These are phyloP conservation scores for Cladophialophora psammophila DNA, from an alignment of 2,329 filamentous ascomycete species.

Conservation along the genomic window DNA sequence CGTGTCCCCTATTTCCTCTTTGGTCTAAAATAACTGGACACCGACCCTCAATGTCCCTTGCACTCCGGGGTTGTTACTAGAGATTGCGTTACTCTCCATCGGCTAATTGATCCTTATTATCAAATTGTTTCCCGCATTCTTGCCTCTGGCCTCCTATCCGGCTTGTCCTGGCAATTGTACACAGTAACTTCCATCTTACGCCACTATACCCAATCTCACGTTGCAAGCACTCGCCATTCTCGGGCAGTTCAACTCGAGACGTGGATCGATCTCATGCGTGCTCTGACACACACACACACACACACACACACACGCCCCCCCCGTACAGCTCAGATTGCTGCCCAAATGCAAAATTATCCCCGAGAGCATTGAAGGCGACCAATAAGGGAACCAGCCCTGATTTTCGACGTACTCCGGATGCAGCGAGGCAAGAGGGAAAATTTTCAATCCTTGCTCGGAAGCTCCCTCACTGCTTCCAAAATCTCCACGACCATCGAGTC, in stretches of 20 bases:
- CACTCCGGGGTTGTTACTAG: conserved; percentile 5
- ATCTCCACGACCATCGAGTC: conserved; percentile 12
- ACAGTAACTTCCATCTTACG: not conserved
- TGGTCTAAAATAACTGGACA: not conserved
- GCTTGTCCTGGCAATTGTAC: not conserved
- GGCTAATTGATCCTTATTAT: not conserved
- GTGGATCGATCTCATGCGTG: conserved; percentile 28
- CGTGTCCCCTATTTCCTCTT: not conserved
- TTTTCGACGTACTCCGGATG: conserved; percentile 21
- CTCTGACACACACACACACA: conserved; percentile 10
- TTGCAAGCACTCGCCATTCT: not conserved
- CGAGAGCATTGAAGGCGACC: conserved; percentile 27
- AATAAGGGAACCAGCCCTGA: conserved; percentile 30
- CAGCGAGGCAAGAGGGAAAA: conserved; percentile 13
- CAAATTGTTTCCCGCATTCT: not conserved
- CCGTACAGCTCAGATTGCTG: conserved; percentile 28
- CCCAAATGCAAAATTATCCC: conserved; percentile 28
- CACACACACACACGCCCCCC: conserved; percentile 7
- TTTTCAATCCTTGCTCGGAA: conserved; percentile 18
- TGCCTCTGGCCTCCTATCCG: not conserved
- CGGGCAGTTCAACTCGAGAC: conserved; percentile 12
- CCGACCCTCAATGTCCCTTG: not conserved
- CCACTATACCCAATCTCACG: conserved; percentile 16
- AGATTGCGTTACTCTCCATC: not conserved
- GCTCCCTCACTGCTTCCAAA: conserved; percentile 13